Base-by-base conservation (phyloP, 2,329 filamentous ascomycete species). In the Claviceps digitariae region DNA sequence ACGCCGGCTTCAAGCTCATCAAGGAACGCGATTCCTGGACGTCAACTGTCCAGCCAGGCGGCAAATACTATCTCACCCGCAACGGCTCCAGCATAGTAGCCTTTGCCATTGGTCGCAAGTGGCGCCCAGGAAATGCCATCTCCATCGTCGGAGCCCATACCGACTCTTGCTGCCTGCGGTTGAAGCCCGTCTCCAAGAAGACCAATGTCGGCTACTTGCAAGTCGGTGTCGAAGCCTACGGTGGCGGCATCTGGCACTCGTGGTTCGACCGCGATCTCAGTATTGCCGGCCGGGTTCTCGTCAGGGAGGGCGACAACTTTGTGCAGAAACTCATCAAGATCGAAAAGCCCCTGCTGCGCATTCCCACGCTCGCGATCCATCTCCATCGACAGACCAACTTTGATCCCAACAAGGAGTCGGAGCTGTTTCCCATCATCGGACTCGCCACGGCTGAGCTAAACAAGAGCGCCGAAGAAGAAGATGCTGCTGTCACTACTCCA, bases 261-360 rank as follows among this genome's bases (percentile, higher is more conserved):
- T 98, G 86, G 93, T 98, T 98, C 65, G 93, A 98, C 68, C 84
- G 93, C 50, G 93, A 98, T 67, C 74, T 98, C 57, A 86, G 87
- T 61, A 82, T 97, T 52, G 93, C 93, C 34, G 93, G 93, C 9
- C 80, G 93, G 55, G 87, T 87, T 15, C 84, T 97, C 74, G 87
- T 93, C 53, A 82, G 79, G 61, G 83, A 83, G 54, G 78, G 77
- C 48, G 78, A 86, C 55, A 83, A 79, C 58, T 87, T 95, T 58
- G 80, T 83, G 57, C 86, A 89, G 71, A 90, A 85, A 69, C 78
- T 98, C 54, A 81, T 97, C 71, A 93, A 94, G 72, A 81, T 98
- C 58, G 86, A 95, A 62, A 83, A 86, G 63, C 93, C 93, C 17
- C 86, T 98, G 61, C 78, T 97, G 59, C 82, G 93, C 51, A 91